Base-by-base conservation (phyloP, 176 grass and related monocot genomes). In the Carex pumila region DNA sequence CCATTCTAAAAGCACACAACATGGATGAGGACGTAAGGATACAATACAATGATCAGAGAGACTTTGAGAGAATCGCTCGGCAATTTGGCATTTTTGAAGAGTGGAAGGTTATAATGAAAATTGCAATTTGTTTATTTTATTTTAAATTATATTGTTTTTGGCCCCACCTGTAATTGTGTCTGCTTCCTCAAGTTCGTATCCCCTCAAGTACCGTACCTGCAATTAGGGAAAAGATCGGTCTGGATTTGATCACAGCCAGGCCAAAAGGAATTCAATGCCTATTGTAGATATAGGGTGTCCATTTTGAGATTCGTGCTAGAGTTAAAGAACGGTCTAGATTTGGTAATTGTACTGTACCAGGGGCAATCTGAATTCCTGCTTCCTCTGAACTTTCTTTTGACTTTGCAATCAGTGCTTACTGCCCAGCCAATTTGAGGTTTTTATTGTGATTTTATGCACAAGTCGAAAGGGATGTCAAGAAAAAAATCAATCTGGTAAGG, bases 61-160 rank as follows among this genome's bases (percentile, higher is more conserved):
- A 95, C 74, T 99, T 99, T 47, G 96, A 93, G 81, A 89, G 66
- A 72, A 93, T 99, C 63, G 96, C 96, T 85, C 88, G 89, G 10
- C 91, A 99, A 74, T 92, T 99, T 84, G 96, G 93, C 84, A 99
- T 95, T 86, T 99, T 99, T 63, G 91, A 99, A 92, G 96, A 99
- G 76, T 99, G 96, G 96, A 99, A 99, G 93, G 96, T 90, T 63
- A 84, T 77, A 86, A 85, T 74, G 22, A 57, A 78, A 76, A 77
- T 56, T 78, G 52, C 52, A 36, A 25, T 78, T 18, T 14, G 12
- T 57, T 57, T 57, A 31, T 55, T 62, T 57, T 78, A 54, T 53
- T 54, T 43, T 34, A 57, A 29, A 25, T 54, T 54, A 10, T 9
- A 45, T 52, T 29, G 4, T 54, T n/a, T 37, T 53, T 84, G 10